Base-by-base conservation (phyloP, 2,329 filamentous ascomycete genomes). In the Colletotrichum sansevieriae region DNA sequence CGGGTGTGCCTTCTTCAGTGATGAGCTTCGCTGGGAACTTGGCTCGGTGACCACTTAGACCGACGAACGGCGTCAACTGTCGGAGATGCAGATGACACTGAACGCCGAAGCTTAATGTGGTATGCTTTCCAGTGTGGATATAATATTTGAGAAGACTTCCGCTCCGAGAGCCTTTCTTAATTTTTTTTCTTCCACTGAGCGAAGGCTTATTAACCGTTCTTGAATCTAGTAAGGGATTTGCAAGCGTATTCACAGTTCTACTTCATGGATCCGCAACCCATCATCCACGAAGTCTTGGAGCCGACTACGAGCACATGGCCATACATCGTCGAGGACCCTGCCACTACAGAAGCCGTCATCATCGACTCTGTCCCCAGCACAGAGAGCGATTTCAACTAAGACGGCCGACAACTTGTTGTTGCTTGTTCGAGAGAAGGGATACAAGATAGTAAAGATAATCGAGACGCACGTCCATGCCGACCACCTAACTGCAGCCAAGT, bases 271-370 rank as follows among this genome's bases (percentile, higher is more conserved):
- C 11, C 29, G 12, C 65, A 81, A 60, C 79, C 81, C 15, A 73
- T 63, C 4, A 70, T 82, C 11, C 77, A 81, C 65, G 47, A 74
- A 2, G 56, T 80, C 11, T 83, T 80, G 56, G 77, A 80, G 60
- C 68, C 74, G 1, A 37, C 51, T 7, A 79, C 87, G 1, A 78
- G 77, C 20, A 86, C 85, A 10, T 88, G 83, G 82, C 86, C 88
- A 72, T 88, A 87, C 68, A 73, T 89, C 3, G 82, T 89, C 1
- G 83, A 81, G 1, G 85, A 88, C 70, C 81, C 83, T 0, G 62
- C 73, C 0, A 85, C 84, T 1, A 74, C 72, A 2, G 71, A 73
- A 0, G 83, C 85, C 13, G 22, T 22, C 22, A 22, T 22, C 22
- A 22, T 22, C 22, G 22, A 22, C 22, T 22, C 22, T 22, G 22